Base-by-base conservation (phyloP, 192 early-diverging fungal genomes). In the Coemansia umbellata region DNA sequence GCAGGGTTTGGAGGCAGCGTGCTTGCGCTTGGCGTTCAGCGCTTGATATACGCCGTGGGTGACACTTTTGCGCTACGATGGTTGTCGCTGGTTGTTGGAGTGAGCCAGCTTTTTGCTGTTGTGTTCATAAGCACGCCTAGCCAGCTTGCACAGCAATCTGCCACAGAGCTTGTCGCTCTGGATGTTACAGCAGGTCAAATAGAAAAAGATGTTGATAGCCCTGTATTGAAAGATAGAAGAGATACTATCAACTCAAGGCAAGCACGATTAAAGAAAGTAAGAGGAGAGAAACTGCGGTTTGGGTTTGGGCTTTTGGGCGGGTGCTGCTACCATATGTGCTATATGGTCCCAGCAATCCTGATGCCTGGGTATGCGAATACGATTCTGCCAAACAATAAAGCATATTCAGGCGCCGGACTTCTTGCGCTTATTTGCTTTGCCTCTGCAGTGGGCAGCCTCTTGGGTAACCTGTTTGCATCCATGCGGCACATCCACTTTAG, bases 1-100 rank as follows among this genome's bases (percentile, higher is more conserved):
- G 19, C 50, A 3, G 68, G 68, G 2, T 17, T 55, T 0, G 68
- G 68, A 13, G 55, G 68, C 17, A 24, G 51, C 1, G 52, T 19
- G 2, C 31, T 70, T 37, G 30, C 68, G 15, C 45, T 70, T 9
- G 48, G 18, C 8, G 43, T 47, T 15, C 37, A 53, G 30, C 2
- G 32, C 4, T 21, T 60, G 32, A 32, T 35, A 0, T 30, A 27
- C 17, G 23, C 10, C 8, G 31, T 21, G 4, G 50, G 50, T 8
- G 4, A 41, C 5, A 31, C 30, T 5, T 23, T 37, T 6, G 56
- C 53, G 3, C 22, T 64, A 19, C 57, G 37, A 3, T 71, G 60
- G 60, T 42, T 71, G 8, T 39, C 61, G n/a, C 37, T 60, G 19
- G 11, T 44, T 1, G 47, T 60, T 3, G 15, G 44, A 8, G 17